Evolutionary conservation across 1,284 basidiomycete genomes (phyloP), one percentile per base, ranked within the genome.

Genomic region (Boletus hoseneyae): DNA sequence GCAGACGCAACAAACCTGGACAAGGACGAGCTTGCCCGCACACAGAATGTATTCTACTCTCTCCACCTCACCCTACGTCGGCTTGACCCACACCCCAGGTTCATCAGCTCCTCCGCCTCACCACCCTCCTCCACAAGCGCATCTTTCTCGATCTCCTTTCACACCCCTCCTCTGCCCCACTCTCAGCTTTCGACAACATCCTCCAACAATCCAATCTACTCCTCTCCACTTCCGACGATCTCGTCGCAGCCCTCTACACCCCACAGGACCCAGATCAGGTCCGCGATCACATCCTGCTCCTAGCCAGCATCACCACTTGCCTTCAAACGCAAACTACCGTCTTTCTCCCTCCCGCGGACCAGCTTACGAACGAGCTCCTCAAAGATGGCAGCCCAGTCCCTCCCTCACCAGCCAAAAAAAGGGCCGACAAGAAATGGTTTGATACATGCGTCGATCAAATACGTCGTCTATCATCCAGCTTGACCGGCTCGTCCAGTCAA

Each of bases 381-480:
- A 57, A 64, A 18, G 45, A 50, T n/a, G 38, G 6, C n/a, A 45
- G 38, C 42, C 51, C 51, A 19, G 2, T 4, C 2, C 2, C 45
- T 5, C 49, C 52, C 27, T 39, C 64, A 21, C 52, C 47, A 21
- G 54, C 62, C 36, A 67, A 63, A 29, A 48, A 56, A 38, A 63
- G 57, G 32, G 60, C 63, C 8, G 60, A 65, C 25, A 64, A 65
- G 52, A 65, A 62, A 54, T 86, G 85, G 85, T 83, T 85, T 58
- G 69, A 76, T 44, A 73, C 74, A 8, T 86, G 84, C 57, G 79
- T 85, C 56, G 68, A 72, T 45, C 83, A 87, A 58, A 75, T 87
- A 58, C 58, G 66, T 51, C 75, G 74, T 36, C 32, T 56, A 52
- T 70, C 68, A 29, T 54, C 55, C 42, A 49, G 12, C 40, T 33